Evolutionary conservation across 345 rosid species (phyloP).

Genomic region (Citrus glauca): DNA sequence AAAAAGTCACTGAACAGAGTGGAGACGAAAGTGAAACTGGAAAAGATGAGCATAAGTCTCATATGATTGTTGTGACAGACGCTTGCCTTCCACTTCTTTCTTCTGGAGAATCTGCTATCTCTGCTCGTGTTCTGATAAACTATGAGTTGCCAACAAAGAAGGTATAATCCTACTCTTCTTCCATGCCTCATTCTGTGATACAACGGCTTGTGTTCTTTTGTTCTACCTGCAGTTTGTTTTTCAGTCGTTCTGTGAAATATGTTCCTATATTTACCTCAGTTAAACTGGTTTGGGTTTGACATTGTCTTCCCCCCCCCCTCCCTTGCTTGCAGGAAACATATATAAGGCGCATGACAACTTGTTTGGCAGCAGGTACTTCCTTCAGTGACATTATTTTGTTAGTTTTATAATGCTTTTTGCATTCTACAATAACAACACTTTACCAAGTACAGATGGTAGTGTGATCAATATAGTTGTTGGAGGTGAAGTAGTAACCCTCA

Average conservation of each 20-base stretch:
- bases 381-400: not conserved
- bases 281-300: not conserved
- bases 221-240: not conserved
- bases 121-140: slow-evolving; percentile 76
- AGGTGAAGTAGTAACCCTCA: slow-evolving; percentile 81
- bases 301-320: not conserved
- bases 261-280: not conserved
- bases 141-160: slow-evolving; percentile 78
- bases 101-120: slow-evolving; percentile 58
- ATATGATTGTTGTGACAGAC: slow-evolving; percentile 70
- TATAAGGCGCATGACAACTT: slow-evolving; percentile 62
- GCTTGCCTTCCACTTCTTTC: slow-evolving; percentile 71
- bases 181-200: not conserved
- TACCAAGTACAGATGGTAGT: slow-evolving; percentile 67
- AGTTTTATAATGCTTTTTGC: not conserved
- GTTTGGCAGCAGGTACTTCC: slow-evolving; percentile 80
- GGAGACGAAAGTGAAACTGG: slow-evolving; percentile 34
- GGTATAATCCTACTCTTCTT: slow-evolving; percentile 31
- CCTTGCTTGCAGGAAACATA: slow-evolving; percentile 68
- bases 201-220: not conserved
- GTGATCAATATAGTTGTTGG: slow-evolving; percentile 92
- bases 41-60: slow-evolving; percentile 50
- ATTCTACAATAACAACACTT: not conserved
- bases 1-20: slow-evolving; percentile 28
- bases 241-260: not conserved